Evolutionary conservation across 1,284 basidiomycete genomes (phyloP), one percentile per base, ranked within the genome.

Genomic region (Afroboletus lepidellus): DNA sequence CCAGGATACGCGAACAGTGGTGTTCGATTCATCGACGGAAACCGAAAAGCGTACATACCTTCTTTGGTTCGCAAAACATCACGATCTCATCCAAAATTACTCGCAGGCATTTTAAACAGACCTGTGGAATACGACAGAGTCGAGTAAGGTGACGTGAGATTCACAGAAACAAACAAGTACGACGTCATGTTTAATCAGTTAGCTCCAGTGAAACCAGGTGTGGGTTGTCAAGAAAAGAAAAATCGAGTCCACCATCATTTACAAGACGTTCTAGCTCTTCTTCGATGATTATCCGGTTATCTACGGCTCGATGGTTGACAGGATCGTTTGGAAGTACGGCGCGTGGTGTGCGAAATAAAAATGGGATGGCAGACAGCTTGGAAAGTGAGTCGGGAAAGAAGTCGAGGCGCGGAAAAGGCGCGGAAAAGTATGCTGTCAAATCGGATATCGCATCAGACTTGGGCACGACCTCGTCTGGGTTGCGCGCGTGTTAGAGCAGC

Each of bases 311-410:
- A 32, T 29, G 29, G 7, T 18, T 12, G 43, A 36, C 5, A 1
- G 45, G 3, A 20, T 41, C 27, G 30, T 50, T 43, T 8, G 46
- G 33, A 33, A 5, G 24, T 6, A 66, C 44, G 8, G 33, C 5
- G 23, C 48, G 12, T 3, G 69, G 69, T 16, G 65, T 61, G 39
- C 64, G 49, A 50, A 63, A 69, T 13, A 69, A 39, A 30, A 69
- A 70, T 1, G 65, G 69, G 9, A 71, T 63, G 23, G 69, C 69
- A 4, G 69, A 70, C 41, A 69, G 62, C 25, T 69, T 62, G 21
- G 51, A 61, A 42, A 50, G 46, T 6, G 56, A 34, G 18, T 55
- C 50, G 5, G 64, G 34, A 33, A 6, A 12, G 36, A 61, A 50
- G 15, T 62, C 64, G 39, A 60, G 55, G 39, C 50, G 53, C 9